A percentile compares a stretch with the other conserved stretches of the same genome.
These are phyloP conservation scores for Pythium brassicae DNA, from an alignment of 352 stramenopile genomes.

Conservation along the genomic window DNA sequence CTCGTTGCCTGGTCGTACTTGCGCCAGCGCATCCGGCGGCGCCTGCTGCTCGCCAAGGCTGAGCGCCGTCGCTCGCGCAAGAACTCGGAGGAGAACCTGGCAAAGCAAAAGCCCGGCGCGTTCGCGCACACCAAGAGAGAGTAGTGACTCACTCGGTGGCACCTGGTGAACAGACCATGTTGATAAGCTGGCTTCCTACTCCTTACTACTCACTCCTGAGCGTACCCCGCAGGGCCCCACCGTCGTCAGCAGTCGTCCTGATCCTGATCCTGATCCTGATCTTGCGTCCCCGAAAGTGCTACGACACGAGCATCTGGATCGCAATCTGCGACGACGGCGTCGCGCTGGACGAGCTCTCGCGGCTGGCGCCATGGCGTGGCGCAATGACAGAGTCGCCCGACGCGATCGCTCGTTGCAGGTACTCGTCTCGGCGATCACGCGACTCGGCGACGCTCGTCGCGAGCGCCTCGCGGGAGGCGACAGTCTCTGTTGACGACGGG, in stretches of 20 bases:
- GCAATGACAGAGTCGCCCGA: constrained; percentile 2
- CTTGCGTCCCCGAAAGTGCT: constrained; percentile 6
- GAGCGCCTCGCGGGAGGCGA: constrained; percentile 15
- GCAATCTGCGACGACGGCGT: constrained; percentile 34
- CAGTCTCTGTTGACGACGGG: not conserved
- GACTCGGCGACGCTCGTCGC: constrained; percentile 26
- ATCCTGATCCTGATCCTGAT: too few relatives aligned
- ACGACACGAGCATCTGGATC: constrained; percentile 72
- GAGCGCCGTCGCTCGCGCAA: constrained; percentile 83
- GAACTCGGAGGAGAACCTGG: constrained; percentile 50
- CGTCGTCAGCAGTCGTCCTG: too few relatives aligned
- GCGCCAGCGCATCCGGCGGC: constrained; percentile 69
- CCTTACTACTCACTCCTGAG: too few relatives aligned
- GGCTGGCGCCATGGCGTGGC: not conserved
- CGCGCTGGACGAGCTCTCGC: not conserved
- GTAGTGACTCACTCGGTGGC: constrained; percentile 11
- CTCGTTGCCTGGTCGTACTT: constrained; percentile 86
- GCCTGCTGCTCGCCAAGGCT: constrained; percentile 87
- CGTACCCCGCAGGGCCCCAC: too few relatives aligned
- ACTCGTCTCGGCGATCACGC: constrained; percentile 36
- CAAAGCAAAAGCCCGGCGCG: constrained; percentile 41
- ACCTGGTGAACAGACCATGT: not conserved
- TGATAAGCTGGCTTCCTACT: not conserved
- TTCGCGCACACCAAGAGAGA: constrained; percentile 62
- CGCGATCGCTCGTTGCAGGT: constrained; percentile 29